A percentile compares a stretch with the other conserved stretches of the same genome.
Conservation (phyloP, 768 basidiomycete genomes). For the Candolleomyces aberdarensis region DNA sequence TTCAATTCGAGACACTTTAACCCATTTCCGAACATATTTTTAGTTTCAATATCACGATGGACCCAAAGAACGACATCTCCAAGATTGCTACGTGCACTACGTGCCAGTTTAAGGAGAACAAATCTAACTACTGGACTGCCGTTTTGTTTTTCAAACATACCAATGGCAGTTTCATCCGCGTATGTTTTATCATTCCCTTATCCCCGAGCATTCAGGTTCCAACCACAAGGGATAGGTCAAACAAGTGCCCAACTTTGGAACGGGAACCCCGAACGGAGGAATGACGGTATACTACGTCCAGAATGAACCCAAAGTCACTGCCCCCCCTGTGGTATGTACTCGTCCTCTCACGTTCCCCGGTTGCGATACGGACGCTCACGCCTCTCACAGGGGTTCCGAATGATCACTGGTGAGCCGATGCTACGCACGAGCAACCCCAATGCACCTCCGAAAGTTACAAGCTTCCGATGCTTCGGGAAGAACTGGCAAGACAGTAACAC, state of each 20-base stretch:
- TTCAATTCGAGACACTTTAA: neutral
- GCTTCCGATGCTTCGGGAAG: constrained; percentile 11
- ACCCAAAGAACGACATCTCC: constrained; percentile 6
- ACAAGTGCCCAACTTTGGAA: constrained; percentile 8
- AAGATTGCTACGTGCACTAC: constrained; percentile 10
- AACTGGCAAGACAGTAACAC: constrained; percentile 3
- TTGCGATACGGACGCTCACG: neutral
- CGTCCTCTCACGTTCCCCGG: neutral
- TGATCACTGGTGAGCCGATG: constrained; percentile 10
- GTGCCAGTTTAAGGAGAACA: constrained; percentile 11
- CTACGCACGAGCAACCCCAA: neutral
- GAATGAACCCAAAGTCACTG: constrained; percentile 5
- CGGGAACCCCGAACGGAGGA: constrained; percentile 7
- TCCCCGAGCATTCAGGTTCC: neutral
- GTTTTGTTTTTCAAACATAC: constrained; percentile 12
- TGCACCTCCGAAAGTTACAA: constrained; percentile 4
- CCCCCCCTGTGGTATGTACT: constrained; percentile 1
- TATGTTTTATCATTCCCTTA: neutral
- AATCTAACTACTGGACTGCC: constrained; percentile 14
- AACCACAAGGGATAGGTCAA: neutral
- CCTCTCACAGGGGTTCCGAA: constrained; percentile 7
- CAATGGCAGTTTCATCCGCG: constrained; percentile 9
- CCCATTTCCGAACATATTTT: neutral
- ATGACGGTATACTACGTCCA: constrained; percentile 12
- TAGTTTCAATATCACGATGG: constrained; percentile 10